phyloP scores from a whole-genome alignment of 768 basidiomycete species.

The Leccinum uliginosum region DNA sequence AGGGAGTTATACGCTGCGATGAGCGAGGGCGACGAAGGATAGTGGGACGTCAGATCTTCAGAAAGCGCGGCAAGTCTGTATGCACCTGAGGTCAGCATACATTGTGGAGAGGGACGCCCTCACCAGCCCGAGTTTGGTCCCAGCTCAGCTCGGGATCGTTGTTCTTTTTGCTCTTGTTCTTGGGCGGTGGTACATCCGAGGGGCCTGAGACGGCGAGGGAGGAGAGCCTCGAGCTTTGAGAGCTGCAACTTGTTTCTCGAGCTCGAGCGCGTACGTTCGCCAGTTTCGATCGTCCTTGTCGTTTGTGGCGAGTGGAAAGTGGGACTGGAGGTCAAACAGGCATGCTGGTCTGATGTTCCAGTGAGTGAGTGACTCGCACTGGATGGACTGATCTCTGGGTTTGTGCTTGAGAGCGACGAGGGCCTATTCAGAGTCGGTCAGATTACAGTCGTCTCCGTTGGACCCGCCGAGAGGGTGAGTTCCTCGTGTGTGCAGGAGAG shows the following conservation, averaged over 20 bases:
- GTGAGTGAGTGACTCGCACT: slow-evolving; percentile 15
- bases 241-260: slow-evolving; percentile 22
- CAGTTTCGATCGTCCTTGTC: slow-evolving; percentile 10
- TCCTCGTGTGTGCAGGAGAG: no score
- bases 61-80: slow-evolving; percentile 17
- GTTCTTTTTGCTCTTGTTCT: slow-evolving; percentile 27
- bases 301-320: slow-evolving; percentile 15
- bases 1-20: slow-evolving; percentile 21
- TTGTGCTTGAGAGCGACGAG: slow-evolving; percentile 25
- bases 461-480: no score
- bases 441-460: no score
- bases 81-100: neutral
- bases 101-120: neutral
- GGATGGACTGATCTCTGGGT: slow-evolving; percentile 20
- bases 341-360: slow-evolving; percentile 23
- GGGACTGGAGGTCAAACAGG: slow-evolving; percentile 24
- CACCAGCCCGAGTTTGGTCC: slow-evolving; percentile 20
- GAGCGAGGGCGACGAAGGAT: slow-evolving; percentile 24
- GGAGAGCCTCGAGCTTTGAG: slow-evolving; percentile 12
- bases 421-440: slow-evolving; percentile 13
- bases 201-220: neutral
- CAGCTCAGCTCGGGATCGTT: slow-evolving; percentile 18
- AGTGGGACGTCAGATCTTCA: slow-evolving; percentile 22
- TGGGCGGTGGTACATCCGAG: slow-evolving; percentile 17
- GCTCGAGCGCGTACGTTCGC: slow-evolving; percentile 26